These are phyloP conservation scores for Phytopythium mirpurense DNA, from an alignment of 352 stramenopile species.

Conservation along the genomic window DNA sequence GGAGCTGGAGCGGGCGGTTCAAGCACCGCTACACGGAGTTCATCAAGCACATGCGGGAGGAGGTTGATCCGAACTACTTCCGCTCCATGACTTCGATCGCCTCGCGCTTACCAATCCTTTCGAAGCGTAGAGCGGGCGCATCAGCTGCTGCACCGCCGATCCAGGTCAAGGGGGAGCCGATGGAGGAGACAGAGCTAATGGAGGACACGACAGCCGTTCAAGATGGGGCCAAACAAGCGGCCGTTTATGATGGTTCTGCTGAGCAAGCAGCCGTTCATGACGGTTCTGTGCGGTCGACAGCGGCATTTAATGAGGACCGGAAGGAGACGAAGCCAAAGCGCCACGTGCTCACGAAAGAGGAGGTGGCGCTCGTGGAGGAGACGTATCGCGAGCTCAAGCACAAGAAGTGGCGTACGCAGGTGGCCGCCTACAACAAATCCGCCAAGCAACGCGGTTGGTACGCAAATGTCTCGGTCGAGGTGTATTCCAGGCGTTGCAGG, in stretches of 20 bases:
- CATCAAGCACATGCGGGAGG: background rate
- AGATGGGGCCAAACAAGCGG: too few relatives aligned
- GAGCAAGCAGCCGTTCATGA: too few relatives aligned
- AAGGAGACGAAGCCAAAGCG: too few relatives aligned
- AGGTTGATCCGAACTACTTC: background rate
- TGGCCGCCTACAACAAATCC: background rate
- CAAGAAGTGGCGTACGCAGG: background rate
- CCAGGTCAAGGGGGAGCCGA: too few relatives aligned
- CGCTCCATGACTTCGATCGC: background rate
- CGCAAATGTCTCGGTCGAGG: background rate
- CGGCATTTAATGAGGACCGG: too few relatives aligned
- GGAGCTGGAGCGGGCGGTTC: background rate
- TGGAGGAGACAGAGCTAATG: too few relatives aligned
- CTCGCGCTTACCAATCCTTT: too few relatives aligned
- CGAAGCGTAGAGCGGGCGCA: too few relatives aligned
- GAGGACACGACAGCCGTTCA: too few relatives aligned
- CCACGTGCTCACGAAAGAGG: background rate
- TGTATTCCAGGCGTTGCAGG: too few relatives aligned
- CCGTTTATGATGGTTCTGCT: background rate
- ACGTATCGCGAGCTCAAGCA: background rate
- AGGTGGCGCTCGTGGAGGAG: background rate
- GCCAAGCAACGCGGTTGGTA: background rate
- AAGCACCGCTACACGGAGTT: background rate
- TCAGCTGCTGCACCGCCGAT: too few relatives aligned
- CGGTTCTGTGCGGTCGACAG: too few relatives aligned